These are phyloP conservation scores for Backusella tarrabulga DNA, from an alignment of 192 early-diverging fungal species.

Conservation along the genomic window DNA sequence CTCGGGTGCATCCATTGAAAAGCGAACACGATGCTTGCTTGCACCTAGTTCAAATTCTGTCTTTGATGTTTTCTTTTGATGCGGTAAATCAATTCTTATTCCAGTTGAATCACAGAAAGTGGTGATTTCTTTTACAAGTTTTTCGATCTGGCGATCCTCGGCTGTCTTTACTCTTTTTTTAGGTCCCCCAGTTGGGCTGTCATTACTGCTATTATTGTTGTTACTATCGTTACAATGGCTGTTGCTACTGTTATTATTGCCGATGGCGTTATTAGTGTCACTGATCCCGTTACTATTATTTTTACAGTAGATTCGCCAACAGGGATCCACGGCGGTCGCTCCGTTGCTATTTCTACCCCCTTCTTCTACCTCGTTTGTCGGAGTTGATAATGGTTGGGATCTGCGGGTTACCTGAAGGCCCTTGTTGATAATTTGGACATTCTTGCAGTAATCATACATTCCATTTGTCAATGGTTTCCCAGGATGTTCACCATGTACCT, in stretches of 20 bases:
- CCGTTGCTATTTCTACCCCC: not conserved
- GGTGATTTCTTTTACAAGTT: not conserved
- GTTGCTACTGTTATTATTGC: not conserved
- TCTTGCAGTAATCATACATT: slow-evolving; percentile 11
- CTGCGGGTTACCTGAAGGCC: slow-evolving; percentile 7
- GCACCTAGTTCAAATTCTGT: slow-evolving; percentile 2
- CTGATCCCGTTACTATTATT: not conserved
- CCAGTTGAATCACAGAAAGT: not conserved
- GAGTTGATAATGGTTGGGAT: not conserved
- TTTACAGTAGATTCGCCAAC: not conserved
- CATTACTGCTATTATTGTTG: not conserved
- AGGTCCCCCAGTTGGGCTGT: not conserved
- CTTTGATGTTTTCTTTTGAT: not conserved
- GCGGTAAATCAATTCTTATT: not conserved
- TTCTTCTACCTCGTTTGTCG: not conserved
- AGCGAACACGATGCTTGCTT: not conserved
- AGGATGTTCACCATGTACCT: slow-evolving; percentile 8
- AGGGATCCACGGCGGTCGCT: not conserved
- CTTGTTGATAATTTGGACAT: slow-evolving; percentile 13
- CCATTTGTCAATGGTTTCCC: slow-evolving; percentile 12
- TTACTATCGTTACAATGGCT: not conserved
- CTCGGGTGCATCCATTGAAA: not conserved
- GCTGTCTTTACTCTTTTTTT: slow-evolving; percentile 5
- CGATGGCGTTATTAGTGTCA: not conserved
- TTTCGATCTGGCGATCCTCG: slow-evolving; percentile 8